A percentile compares a stretch with the other conserved stretches of the same genome.
Evolutionary conservation across 1,139 yeast genomes (phyloP).

Genomic region (Magnusiomyces suaveolens): DNA sequence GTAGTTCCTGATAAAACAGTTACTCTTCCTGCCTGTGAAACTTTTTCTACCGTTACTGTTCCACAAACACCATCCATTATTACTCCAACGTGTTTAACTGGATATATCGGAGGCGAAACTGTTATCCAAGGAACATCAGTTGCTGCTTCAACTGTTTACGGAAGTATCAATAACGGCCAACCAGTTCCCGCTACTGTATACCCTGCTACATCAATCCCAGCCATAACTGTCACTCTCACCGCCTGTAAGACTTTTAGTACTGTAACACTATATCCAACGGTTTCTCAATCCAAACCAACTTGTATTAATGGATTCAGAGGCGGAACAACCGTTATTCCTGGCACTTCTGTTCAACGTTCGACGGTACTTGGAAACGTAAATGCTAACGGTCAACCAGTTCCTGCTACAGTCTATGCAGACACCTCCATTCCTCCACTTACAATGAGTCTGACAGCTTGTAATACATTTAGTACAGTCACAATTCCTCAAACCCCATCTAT

Average conservation of each 20-base stretch:
- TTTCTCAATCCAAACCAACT: slow-evolving; percentile 6
- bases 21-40: slow-evolving; percentile 8
- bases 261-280: slow-evolving; percentile 7
- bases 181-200: slow-evolving; percentile 9
- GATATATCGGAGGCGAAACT: slow-evolving; percentile 1
- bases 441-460: slow-evolving; percentile 7
- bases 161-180: slow-evolving; percentile 5
- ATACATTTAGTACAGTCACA: slow-evolving; percentile 3
- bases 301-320: slow-evolving; percentile 1
- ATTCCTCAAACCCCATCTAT: slow-evolving; percentile 1
- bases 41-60: slow-evolving; percentile 6
- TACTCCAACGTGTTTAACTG: slow-evolving; percentile 5
- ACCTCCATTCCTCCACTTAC: slow-evolving; percentile 7
- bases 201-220: slow-evolving; percentile 3
- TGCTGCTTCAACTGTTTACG: slow-evolving; percentile 8
- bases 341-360: slow-evolving; percentile 3
- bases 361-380: slow-evolving; percentile 4
- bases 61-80: background rate
- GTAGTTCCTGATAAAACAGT: slow-evolving; percentile 7
- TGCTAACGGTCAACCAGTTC: slow-evolving; percentile 8
- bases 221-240: slow-evolving; percentile 9
- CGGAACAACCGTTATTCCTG: slow-evolving; percentile 4
- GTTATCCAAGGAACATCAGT: slow-evolving; percentile 7
- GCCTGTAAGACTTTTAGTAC: slow-evolving; percentile 2
- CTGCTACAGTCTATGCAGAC: slow-evolving; percentile 5